Base-by-base conservation (phyloP, 2,329 filamentous ascomycete genomes). In the Hymenoscyphus repandus region DNA sequence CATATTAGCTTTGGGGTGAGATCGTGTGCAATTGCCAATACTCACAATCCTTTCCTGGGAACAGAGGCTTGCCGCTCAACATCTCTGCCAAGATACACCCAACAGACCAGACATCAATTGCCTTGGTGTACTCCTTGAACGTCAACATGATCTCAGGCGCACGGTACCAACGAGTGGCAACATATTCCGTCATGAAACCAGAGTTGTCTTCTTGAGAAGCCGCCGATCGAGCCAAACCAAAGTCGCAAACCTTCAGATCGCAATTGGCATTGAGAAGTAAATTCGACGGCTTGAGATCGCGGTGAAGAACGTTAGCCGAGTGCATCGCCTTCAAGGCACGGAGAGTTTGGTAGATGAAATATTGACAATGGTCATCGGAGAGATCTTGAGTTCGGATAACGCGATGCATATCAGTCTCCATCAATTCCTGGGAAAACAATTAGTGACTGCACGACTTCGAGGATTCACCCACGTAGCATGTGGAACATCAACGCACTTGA, bases 111-210 rank as follows among this genome's bases (percentile, higher is more conserved):
- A 99, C 91, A 67, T 99, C 93, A 66, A 99, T 99, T 39, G 93
- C 93, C 74, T 97, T 99, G 64, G 93, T 99, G 75, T 99, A 99
- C 73, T 99, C 93, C 73, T 97, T 92, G 82, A 99, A 99, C 76
- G 90, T 96, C 70, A 99, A 76, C 93, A 99, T 99, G 63, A 99
- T 99, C 72, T 99, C 93, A 5, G 93, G 93, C 3, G 93, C 93
- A 72, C 93, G 86, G 71, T 99, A 99, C 93, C 93, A 99, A 74
- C 93, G 82, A 47, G 93, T 99, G 45, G 93, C 93, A 50, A 99
- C 93, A 66, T 99, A 99, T 99, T 99, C 93, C 13, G 93, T 99
- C 93, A 99, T 99, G 81, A 99, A 99, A 18, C 93, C 93, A n/a
- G 92, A 96, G 74, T 99, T 99, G 71, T 99, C 93, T 67, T 99